phyloP scores from a whole-genome alignment of 2,329 filamentous ascomycete species.

The Exophiala sp. region DNA sequence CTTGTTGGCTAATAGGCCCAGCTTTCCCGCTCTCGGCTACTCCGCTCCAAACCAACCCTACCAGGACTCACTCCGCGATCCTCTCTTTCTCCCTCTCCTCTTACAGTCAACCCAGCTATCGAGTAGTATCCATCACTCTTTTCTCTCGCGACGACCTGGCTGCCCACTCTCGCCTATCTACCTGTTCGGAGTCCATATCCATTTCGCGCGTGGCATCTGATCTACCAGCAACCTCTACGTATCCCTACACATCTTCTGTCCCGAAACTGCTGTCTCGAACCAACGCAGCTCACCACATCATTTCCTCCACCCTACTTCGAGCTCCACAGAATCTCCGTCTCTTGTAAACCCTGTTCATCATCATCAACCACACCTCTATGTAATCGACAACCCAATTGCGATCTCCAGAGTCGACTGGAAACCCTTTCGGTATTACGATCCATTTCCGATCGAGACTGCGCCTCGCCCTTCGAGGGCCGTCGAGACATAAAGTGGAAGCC shows the following conservation, averaged over 20 bases:
- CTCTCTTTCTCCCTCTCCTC: constrained; percentile 8
- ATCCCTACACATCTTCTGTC: neutral
- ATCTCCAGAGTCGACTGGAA: constrained; percentile 1
- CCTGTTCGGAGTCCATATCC: neutral
- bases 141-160: constrained; percentile 6
- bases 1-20: constrained; percentile 2
- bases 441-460: constrained; percentile 4
- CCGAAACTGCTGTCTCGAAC: constrained; percentile 1
- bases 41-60: constrained; percentile 16
- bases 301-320: constrained; percentile 3
- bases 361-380: constrained; percentile 18
- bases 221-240: neutral
- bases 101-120: constrained; percentile 14
- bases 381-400: constrained; percentile 7
- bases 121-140: constrained; percentile 8
- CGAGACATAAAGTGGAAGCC: constrained; percentile 5
- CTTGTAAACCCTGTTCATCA: constrained; percentile 13
- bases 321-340: constrained; percentile 17
- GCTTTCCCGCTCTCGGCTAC: constrained; percentile 20
- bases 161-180: constrained; percentile 2
- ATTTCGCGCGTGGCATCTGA: neutral
- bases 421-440: neutral
- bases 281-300: neutral
- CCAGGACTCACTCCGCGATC: constrained; percentile 18
- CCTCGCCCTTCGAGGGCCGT: neutral